Conservation (phyloP, 2,329 filamentous ascomycete genomes). For the Dactylellina parvicollis region DNA sequence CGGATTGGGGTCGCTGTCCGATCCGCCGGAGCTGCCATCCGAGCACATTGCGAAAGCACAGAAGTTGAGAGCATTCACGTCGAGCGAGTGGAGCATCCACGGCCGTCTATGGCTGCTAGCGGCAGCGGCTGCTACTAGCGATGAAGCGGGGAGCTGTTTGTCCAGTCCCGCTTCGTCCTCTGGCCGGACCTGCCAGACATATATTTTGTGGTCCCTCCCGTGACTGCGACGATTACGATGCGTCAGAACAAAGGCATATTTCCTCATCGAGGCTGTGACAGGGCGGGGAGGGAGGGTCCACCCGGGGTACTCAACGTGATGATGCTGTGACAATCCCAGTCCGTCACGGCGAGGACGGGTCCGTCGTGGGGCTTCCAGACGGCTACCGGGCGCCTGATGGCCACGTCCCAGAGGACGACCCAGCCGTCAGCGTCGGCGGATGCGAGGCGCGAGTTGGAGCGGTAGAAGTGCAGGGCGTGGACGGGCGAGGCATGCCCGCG, state of each 20-base stretch:
- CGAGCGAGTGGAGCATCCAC: conserved; percentile 83
- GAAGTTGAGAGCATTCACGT: conserved; percentile 95
- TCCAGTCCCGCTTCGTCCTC: conserved; percentile 73
- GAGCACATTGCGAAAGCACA: conserved; percentile 79
- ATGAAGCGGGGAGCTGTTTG: conserved; percentile 74
- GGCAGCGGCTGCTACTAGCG: conserved; percentile 59
- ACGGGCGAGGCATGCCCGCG: conserved; percentile 85
- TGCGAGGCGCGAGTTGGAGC: conserved; percentile 77
- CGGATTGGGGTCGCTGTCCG: conserved; percentile 18
- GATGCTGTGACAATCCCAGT: conserved; percentile 76
- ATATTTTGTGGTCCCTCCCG: conserved; percentile 85
- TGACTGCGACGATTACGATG: conserved; percentile 69
- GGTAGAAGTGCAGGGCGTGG: conserved; percentile 78
- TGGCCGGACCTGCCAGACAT: conserved; percentile 79
- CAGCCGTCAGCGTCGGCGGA: conserved; percentile 92
- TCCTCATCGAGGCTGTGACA: conserved; percentile 5
- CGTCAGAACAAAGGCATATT: conserved; percentile 20
- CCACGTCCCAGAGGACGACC: conserved; percentile 84
- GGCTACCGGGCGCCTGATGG: conserved; percentile 79
- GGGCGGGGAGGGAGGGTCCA: neutral
- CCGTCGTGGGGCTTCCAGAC: conserved; percentile 88
- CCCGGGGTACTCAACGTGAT: conserved; percentile 77
- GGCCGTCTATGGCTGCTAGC: conserved; percentile 68
- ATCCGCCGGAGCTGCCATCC: conserved; percentile 56
- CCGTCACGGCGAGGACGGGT: conserved; percentile 77